Evolutionary conservation across 148 eudicot genomes (phyloP), one percentile per base, ranked within the genome.

Genomic region (Amaranthus palmeri): DNA sequence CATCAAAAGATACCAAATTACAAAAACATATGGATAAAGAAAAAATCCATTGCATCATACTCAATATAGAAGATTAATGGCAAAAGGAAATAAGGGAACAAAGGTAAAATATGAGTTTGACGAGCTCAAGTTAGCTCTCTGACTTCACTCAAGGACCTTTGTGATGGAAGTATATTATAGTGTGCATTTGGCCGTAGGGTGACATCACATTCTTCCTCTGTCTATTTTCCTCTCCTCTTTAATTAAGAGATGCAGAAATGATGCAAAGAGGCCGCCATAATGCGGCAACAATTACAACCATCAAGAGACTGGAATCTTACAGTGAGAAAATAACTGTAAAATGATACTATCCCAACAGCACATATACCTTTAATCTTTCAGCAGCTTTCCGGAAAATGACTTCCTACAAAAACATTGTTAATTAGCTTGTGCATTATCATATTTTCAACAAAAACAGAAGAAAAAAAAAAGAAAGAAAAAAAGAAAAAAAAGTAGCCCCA

Each of bases 371-470:
- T 53, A 92, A 77, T 60, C 78, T 78, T 74, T 81, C 65, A 69
- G 83, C 68, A 76, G 91, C 88, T 77, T 86, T 79, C 80, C 77
- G 54, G 79, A 92, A 92, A 70, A 92, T 92, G 65, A 83, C 77
- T 84, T 92, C 97, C 97, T 92, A 65, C 77, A 85, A 69, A 54
- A 61, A 76, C 58, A 56, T 54, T 17, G 40, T 40, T 8, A 15
- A 64, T 79, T 48, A 79, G 78, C 56, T 6, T 62, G 4, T 48
- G 8, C 60, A 59, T 4, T 42, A 53, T 61, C 67, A 74, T 40
- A 68, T 9, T 15, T 54, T 68, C n/a, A 74, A 76, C n/a, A 17
- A 10, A 9, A 12, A 42, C 40, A 47, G 10, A 53, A 66, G 65
- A 13, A 14, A 75, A 43, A 46, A 25, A 25, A 25, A 25, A n/a